phyloP scores from a whole-genome alignment of 1,284 basidiomycete genomes.

The Tranzscheliella williamsii region DNA sequence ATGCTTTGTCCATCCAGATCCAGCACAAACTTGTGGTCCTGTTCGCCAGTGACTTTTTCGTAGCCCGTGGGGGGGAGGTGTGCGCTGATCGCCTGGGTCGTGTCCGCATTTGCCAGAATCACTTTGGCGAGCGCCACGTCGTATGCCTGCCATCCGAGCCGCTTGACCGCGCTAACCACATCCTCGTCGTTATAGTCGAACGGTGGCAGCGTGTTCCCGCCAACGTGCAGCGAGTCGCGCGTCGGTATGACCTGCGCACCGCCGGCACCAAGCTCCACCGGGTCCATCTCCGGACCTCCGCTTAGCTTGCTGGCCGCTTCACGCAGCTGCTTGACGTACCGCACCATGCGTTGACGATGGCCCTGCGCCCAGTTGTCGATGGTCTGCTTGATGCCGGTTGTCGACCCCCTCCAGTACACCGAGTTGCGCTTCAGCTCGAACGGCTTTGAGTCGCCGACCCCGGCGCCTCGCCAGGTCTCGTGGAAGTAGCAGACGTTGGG shows the following conservation, averaged over 20 bases:
- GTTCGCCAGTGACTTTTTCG: constrained; percentile 1
- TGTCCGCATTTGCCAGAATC: background rate
- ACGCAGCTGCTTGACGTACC: constrained; percentile 27
- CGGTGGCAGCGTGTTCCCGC: constrained; percentile 16
- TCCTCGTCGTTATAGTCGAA: constrained; percentile 18
- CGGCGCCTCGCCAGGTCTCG: constrained; percentile 2
- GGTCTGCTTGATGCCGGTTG: constrained; percentile 10
- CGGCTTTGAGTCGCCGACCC: constrained; percentile 1
- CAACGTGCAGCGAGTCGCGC: constrained; percentile 20
- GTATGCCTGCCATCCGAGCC: constrained; percentile 9
- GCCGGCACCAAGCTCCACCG: constrained; percentile 6
- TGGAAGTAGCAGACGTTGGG: constrained; percentile 24
- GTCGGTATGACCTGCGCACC: constrained; percentile 1
- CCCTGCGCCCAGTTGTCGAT: constrained; percentile 13
- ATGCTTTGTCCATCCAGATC: constrained; percentile 25
- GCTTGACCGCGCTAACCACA: constrained; percentile 6
- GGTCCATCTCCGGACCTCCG: constrained; percentile 11
- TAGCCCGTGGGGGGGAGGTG: background rate
- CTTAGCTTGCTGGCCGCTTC: constrained; percentile 21
- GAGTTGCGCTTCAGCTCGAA: constrained; percentile 16
- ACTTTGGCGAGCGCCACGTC: constrained; percentile 9
- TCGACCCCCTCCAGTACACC: constrained; percentile 24
- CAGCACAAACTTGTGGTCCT: constrained; percentile 17
- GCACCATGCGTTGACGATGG: constrained; percentile 25
- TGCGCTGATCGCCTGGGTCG: background rate